Conservation (phyloP, 192 early-diverging fungal species). For the Dissophora globulifera region DNA sequence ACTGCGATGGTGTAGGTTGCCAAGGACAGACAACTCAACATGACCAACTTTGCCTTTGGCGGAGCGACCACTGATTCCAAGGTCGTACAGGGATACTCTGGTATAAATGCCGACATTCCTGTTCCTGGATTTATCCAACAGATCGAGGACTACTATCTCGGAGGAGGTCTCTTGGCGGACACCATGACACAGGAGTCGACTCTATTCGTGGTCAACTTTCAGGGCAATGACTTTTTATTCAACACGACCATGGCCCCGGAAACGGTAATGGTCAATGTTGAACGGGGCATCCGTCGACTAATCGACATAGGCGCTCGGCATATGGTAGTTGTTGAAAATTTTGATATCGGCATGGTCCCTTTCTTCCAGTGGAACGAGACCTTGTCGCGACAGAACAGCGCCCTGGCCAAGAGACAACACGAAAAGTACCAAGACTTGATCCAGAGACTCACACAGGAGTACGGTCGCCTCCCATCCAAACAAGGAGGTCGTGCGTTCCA, state of each 20-base stretch:
- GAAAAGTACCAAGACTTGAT: slow-evolving; percentile 26
- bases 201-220: slow-evolving; percentile 32
- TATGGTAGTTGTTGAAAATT: slow-evolving; percentile 39
- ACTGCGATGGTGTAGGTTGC: slow-evolving; percentile 11
- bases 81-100: slow-evolving; percentile 41
- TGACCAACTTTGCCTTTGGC: slow-evolving; percentile 61
- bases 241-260: slow-evolving; percentile 4
- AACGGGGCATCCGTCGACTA: slow-evolving; percentile 23
- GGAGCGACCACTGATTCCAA: slow-evolving; percentile 56
- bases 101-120: slow-evolving; percentile 19
- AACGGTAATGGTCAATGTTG: slow-evolving; percentile 18
- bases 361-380: slow-evolving; percentile 27
- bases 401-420: slow-evolving; percentile 14
- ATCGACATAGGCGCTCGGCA: slow-evolving; percentile 17
- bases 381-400: slow-evolving; percentile 4
- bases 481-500: not conserved
- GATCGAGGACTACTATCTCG: slow-evolving; percentile 7
- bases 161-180: not conserved
- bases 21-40: not conserved
- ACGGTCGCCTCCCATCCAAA: slow-evolving; percentile 5
- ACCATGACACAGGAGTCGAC: slow-evolving; percentile 6
- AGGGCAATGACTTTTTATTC: slow-evolving; percentile 44
- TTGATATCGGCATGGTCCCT: slow-evolving; percentile 17
- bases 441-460: slow-evolving; percentile 1
- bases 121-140: slow-evolving; percentile 51